phyloP scores from a whole-genome alignment of 2,329 filamentous ascomycete species.

The Metarhizium guizhouense region DNA sequence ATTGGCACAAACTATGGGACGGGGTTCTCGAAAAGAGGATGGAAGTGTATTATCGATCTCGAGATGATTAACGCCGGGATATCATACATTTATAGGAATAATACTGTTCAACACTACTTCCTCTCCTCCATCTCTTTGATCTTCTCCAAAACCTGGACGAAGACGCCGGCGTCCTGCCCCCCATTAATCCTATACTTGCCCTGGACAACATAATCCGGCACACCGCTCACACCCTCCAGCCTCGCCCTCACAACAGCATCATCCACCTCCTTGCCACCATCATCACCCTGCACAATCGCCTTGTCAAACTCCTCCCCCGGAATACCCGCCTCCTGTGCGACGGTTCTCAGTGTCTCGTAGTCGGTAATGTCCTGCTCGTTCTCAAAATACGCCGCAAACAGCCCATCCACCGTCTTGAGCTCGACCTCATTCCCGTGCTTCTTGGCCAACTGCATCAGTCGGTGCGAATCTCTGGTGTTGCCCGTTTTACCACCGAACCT shows the following conservation, averaged over 20 bases:
- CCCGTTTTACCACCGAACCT: slow-evolving; percentile 42
- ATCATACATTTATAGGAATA: background rate
- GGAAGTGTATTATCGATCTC: slow-evolving; percentile 12
- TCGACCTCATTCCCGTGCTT: slow-evolving; percentile 40
- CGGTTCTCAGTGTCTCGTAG: slow-evolving; percentile 24
- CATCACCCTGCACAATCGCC: slow-evolving; percentile 33
- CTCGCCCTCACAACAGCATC: slow-evolving; percentile 18
- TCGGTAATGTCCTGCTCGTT: slow-evolving; percentile 33
- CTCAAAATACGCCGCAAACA: slow-evolving; percentile 36
- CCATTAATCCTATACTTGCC: slow-evolving; percentile 58
- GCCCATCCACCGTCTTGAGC: slow-evolving; percentile 41
- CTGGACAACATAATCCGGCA: slow-evolving; percentile 68
- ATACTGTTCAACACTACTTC: background rate
- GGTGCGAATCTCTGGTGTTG: slow-evolving; percentile 37
- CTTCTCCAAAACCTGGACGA: slow-evolving; percentile 56
- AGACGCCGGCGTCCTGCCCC: slow-evolving; percentile 56
- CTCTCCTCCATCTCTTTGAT: slow-evolving; percentile 28
- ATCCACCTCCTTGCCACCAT: slow-evolving; percentile 34
- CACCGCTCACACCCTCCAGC: slow-evolving; percentile 43
- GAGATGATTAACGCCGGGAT: background rate
- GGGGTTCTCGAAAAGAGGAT: slow-evolving; percentile 26
- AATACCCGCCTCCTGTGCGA: slow-evolving; percentile 35
- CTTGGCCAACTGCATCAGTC: slow-evolving; percentile 40
- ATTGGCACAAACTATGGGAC: slow-evolving; percentile 29
- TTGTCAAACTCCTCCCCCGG: slow-evolving; percentile 26